Conservation (phyloP, 2,329 filamentous ascomycete species). For the Monosporascus sp. region DNA sequence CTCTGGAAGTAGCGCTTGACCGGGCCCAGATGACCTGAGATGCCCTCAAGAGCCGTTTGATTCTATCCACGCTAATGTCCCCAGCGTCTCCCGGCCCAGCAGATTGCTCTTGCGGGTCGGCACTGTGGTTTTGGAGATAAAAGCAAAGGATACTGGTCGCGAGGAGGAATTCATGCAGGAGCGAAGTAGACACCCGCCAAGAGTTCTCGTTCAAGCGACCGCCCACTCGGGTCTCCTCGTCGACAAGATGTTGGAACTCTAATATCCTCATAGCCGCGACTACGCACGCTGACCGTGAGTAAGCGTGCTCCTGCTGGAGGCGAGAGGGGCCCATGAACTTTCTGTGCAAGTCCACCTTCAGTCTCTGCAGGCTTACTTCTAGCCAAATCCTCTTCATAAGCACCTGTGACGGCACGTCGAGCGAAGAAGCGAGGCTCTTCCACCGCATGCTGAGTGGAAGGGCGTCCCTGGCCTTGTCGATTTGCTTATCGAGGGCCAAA, state of each 20-base stretch:
- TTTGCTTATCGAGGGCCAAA: slow-evolving; percentile 15
- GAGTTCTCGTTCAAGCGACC: slow-evolving; percentile 1
- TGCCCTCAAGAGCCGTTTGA: slow-evolving; percentile 6
- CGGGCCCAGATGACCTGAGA: slow-evolving; percentile 15
- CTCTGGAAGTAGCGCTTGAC: slow-evolving; percentile 10
- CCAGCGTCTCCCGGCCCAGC: slow-evolving; percentile 1
- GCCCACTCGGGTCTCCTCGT: slow-evolving; percentile 15
- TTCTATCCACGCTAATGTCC: not conserved
- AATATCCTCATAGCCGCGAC: slow-evolving; percentile 18
- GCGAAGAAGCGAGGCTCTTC: slow-evolving; percentile 10
- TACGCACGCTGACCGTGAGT: slow-evolving; percentile 19
- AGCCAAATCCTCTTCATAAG: slow-evolving; percentile 24
- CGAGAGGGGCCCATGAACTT: slow-evolving; percentile 16
- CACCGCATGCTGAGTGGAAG: slow-evolving; percentile 20
- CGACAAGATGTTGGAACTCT: slow-evolving; percentile 16
- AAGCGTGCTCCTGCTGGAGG: slow-evolving; percentile 14
- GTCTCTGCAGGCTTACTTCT: slow-evolving; percentile 23
- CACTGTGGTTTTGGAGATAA: slow-evolving; percentile 29
- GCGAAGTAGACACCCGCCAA: not conserved
- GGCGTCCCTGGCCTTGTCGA: slow-evolving; percentile 16
- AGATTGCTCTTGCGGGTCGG: not conserved
- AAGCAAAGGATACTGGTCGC: slow-evolving; percentile 14
- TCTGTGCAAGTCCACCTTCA: slow-evolving; percentile 26
- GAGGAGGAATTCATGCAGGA: slow-evolving; percentile 3
- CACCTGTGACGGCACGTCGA: slow-evolving; percentile 18